These are phyloP conservation scores for Dactylonectria estremocensis DNA, from an alignment of 2,329 filamentous ascomycete genomes.

Conservation along the genomic window DNA sequence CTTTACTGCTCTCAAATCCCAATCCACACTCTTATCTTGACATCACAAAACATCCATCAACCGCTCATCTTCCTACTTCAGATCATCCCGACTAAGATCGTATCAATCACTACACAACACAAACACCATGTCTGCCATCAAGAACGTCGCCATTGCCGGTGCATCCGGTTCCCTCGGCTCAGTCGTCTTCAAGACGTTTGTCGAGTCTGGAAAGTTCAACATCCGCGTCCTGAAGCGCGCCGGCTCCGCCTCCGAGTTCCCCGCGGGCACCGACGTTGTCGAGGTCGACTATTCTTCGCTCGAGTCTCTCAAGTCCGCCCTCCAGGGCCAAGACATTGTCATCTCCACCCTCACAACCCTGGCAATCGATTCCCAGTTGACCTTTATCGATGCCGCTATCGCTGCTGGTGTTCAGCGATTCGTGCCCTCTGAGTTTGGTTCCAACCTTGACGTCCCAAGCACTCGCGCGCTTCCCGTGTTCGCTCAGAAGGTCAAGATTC, in stretches of 20 bases:
- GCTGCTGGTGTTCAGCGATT: constrained; percentile 74
- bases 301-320: constrained; percentile 64
- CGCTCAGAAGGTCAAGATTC: constrained; percentile 61
- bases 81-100: constrained; percentile 3
- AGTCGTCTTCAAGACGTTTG: constrained; percentile 49
- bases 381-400: constrained; percentile 71
- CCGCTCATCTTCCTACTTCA: neutral
- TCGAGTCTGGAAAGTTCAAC: constrained; percentile 53
- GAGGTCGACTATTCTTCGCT: constrained; percentile 60
- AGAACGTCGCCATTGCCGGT: constrained; percentile 57
- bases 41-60: neutral
- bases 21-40: constrained; percentile 16
- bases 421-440: constrained; percentile 72
- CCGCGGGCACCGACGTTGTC: constrained; percentile 48
- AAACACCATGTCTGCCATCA: constrained; percentile 51
- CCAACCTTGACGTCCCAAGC: constrained; percentile 53
- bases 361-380: constrained; percentile 55
- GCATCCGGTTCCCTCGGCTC: constrained; percentile 56
- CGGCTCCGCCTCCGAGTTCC: constrained; percentile 58
- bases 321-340: constrained; percentile 71
- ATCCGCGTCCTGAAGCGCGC: constrained; percentile 54
- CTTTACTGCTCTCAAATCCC: neutral
- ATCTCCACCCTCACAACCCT: constrained; percentile 56
- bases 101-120: neutral
- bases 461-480: constrained; percentile 65